Conservation (phyloP, 345 rosid species). For the Isatis tinctoria region DNA sequence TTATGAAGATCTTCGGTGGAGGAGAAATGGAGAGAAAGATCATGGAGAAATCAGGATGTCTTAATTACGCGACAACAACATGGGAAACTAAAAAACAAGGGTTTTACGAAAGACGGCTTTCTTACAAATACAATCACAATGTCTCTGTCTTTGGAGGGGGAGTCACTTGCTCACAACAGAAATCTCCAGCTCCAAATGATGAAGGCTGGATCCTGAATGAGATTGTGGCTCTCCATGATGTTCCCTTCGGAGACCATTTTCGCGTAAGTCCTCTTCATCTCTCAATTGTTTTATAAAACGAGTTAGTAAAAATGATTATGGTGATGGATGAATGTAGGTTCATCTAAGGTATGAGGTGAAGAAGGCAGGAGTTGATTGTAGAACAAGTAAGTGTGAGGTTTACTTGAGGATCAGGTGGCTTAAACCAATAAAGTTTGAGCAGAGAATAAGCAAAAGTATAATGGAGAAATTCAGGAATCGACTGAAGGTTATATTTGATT, state of each 20-base stretch:
- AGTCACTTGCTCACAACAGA: conserved; percentile 65
- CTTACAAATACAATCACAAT: conserved; percentile 57
- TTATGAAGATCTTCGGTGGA: conserved; percentile 68
- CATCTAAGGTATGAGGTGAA: conserved; percentile 52
- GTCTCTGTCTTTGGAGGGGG: conserved; percentile 84
- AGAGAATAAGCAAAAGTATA: conserved; percentile 58
- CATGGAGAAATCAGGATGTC: conserved; percentile 83
- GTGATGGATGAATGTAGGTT: conserved; percentile 43
- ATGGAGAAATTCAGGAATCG: conserved; percentile 53
- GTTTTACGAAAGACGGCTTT: conserved; percentile 46
- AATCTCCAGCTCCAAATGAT: conserved; percentile 36
- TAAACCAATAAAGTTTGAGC: conserved; percentile 67
- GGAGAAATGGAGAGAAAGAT: conserved; percentile 60
- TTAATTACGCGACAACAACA: conserved; percentile 43
- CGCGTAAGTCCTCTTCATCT: conserved; percentile 34
- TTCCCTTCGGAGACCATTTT: conserved; percentile 68
- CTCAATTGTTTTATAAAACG: background rate
- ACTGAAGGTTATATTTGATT: conserved; percentile 52
- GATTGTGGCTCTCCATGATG: conserved; percentile 54
- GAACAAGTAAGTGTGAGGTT: conserved; percentile 60
- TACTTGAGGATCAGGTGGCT: conserved; percentile 57
- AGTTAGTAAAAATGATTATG: background rate
- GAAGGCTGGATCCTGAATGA: conserved; percentile 70
- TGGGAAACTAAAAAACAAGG: conserved; percentile 57
- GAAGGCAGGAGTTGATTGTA: conserved; percentile 37